phyloP scores from a whole-genome alignment of 208 protist genomes.

The Leishmania tarentolae region DNA sequence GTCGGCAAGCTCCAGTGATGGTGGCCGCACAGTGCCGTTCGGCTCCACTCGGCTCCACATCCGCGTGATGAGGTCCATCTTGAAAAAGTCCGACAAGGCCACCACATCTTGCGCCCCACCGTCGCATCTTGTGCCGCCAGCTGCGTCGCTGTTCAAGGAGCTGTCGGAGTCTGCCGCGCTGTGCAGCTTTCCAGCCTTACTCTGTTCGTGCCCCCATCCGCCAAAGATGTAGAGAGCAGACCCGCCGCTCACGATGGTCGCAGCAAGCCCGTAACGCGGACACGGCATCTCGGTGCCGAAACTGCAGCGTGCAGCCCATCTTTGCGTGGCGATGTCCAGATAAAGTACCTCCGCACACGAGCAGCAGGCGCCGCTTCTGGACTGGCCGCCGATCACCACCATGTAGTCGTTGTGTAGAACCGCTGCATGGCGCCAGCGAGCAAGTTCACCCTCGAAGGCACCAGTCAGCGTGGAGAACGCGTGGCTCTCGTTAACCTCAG shows the following conservation, averaged over 20 bases:
- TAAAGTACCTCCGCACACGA: conserved; percentile 46
- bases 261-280: conserved; percentile 62
- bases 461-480: not conserved
- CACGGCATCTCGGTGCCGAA: conserved; percentile 42
- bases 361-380: conserved; percentile 15
- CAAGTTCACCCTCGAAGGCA: conserved; percentile 6
- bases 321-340: conserved; percentile 44
- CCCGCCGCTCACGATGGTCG: conserved; percentile 26
- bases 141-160: not conserved
- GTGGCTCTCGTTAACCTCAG: not conserved
- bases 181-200: not conserved
- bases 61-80: conserved; percentile 61
- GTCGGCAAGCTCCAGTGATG: conserved; percentile 56
- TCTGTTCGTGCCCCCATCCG: conserved; percentile 24
- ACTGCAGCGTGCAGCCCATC: conserved; percentile 43
- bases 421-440: conserved; percentile 65
- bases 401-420: conserved; percentile 64
- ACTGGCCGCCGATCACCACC: conserved; percentile 59
- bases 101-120: not conserved
- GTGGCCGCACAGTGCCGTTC: conserved; percentile 60
- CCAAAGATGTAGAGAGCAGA: conserved; percentile 47
- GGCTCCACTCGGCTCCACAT: conserved; percentile 51
- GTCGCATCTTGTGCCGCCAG: not conserved
- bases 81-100: conserved; percentile 54
- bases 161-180: not conserved